Evolutionary conservation across 164 flowering plant genomes (phyloP).

Genomic region (Platanus orientalis): DNA sequence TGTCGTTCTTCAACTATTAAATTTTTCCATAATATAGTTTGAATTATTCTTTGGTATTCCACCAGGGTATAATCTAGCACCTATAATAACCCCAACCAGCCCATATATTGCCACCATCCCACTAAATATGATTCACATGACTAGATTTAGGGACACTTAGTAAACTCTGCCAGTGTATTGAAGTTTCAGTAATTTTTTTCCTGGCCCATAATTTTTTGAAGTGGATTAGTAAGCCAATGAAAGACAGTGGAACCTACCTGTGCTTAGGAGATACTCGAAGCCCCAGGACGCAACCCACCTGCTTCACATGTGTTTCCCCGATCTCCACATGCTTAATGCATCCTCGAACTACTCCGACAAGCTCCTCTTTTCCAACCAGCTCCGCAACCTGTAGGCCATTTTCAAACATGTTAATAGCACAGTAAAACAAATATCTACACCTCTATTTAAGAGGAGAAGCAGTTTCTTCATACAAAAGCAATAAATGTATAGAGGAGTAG

Average conservation of each 20-base stretch:
- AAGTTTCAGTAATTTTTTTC: no score
- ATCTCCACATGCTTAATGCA: constrained; percentile 48
- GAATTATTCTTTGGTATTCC: no score
- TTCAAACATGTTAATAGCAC: constrained; percentile 9
- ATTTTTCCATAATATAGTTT: no score
- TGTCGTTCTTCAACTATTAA: no score
- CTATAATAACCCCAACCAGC: no score
- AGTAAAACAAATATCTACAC: neutral
- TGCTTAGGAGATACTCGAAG: constrained; percentile 53
- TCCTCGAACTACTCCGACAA: constrained; percentile 52
- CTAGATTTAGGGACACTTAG: no score
- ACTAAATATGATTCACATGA: no score
- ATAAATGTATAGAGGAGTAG: constrained; percentile 5
- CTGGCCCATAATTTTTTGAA: no score
- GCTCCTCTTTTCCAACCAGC: constrained; percentile 34
- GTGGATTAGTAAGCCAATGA: constrained; percentile 6
- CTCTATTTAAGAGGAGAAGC: neutral
- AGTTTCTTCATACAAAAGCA: constrained; percentile 3
- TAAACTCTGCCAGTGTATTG: no score
- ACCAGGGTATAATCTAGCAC: no score
- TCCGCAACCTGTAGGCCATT: constrained; percentile 55
- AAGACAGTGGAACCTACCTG: constrained; percentile 24
- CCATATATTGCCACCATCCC: no score
- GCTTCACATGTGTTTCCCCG: constrained; percentile 26
- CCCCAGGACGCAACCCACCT: constrained; percentile 55